Conservation (phyloP, 768 basidiomycete genomes). For the Amanita polypyramis region DNA sequence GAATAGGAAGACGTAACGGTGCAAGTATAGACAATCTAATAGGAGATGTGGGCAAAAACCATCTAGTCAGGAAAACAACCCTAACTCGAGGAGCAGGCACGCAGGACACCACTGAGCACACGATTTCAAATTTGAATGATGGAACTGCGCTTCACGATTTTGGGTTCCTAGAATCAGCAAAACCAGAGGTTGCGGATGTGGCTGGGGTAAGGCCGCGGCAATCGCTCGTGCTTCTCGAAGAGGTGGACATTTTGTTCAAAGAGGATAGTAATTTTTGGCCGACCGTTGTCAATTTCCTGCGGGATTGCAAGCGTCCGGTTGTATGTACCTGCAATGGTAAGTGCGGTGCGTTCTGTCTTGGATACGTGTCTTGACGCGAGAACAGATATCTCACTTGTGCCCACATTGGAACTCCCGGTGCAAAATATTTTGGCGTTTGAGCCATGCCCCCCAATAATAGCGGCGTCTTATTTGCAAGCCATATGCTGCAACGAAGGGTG, state of each 20-base stretch:
- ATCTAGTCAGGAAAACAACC: constrained; percentile 46
- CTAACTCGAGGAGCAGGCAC: constrained; percentile 7
- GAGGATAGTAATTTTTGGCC: constrained; percentile 86
- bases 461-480: constrained; percentile 58
- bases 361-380: constrained; percentile 2
- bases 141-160: not conserved
- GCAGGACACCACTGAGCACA: not conserved
- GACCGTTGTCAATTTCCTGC: constrained; percentile 71
- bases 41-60: constrained; percentile 92
- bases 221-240: constrained; percentile 86
- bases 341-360: constrained; percentile 15
- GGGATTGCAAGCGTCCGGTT: constrained; percentile 77
- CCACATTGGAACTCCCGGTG: constrained; percentile 62
- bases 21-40: constrained; percentile 69
- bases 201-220: constrained; percentile 42
- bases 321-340: constrained; percentile 93
- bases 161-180: not conserved
- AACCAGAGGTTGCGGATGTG: constrained; percentile 8
- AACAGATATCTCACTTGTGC: constrained; percentile 65
- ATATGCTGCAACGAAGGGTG: constrained; percentile 50
- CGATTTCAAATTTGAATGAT: not conserved
- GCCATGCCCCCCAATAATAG: constrained; percentile 42
- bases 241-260: constrained; percentile 87
- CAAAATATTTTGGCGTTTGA: constrained; percentile 62
- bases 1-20: constrained; percentile 82